Percentiles rank a stretch among this genome's conserved stretches.
Evolutionary conservation across 169 alveolate species (phyloP).

Genomic region (Besnoitia besnoiti): DNA sequence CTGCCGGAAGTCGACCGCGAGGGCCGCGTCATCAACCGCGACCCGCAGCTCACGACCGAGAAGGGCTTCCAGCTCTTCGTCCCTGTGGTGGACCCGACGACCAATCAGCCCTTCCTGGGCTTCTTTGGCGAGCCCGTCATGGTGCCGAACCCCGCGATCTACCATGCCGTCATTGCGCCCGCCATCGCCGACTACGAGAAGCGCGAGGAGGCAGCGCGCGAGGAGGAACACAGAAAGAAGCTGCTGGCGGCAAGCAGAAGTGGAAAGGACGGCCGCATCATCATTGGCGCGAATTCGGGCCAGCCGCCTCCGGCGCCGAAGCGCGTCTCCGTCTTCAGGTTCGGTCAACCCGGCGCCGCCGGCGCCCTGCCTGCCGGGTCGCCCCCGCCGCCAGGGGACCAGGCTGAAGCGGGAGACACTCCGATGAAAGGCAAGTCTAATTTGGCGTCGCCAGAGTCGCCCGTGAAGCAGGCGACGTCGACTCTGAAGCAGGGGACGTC

Average conservation of each 20-base stretch:
- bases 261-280: background rate
- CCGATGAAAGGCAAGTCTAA: too few relatives aligned
- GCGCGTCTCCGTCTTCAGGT: too few relatives aligned
- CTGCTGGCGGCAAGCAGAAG: background rate
- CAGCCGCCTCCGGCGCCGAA: too few relatives aligned
- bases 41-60: background rate
- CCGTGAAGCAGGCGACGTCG: too few relatives aligned
- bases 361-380: too few relatives aligned
- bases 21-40: slow-evolving; percentile 32
- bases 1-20: slow-evolving; percentile 37
- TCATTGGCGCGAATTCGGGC: too few relatives aligned
- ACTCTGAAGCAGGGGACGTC: too few relatives aligned
- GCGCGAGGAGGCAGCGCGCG: background rate
- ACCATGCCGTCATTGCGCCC: slow-evolving; percentile 37
- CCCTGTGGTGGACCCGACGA: slow-evolving; percentile 49
- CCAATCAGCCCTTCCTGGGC: slow-evolving; percentile 48
- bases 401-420: too few relatives aligned
- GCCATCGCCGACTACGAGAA: background rate
- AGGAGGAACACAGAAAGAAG: background rate
- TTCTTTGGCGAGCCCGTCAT: slow-evolving; percentile 53
- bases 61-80: slow-evolving; percentile 8
- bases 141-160: slow-evolving; percentile 68
- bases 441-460: too few relatives aligned
- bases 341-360: too few relatives aligned
- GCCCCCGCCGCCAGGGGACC: too few relatives aligned